phyloP scores from a whole-genome alignment of 805 yeast species.

The Torulaspora franciscae region DNA sequence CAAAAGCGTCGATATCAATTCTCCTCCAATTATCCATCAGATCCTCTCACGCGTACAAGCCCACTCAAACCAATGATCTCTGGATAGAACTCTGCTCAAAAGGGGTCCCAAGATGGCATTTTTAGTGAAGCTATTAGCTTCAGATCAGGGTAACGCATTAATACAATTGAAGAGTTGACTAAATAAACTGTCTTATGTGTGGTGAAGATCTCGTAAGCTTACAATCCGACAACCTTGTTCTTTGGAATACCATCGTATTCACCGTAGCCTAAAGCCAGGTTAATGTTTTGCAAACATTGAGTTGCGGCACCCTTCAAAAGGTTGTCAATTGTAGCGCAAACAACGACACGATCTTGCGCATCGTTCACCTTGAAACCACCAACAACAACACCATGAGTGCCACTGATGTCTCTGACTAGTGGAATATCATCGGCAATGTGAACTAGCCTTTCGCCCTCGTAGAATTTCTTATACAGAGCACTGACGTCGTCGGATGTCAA shows the following conservation, averaged over 20 bases:
- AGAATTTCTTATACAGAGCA: constrained; percentile 79
- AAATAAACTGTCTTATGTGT: neutral
- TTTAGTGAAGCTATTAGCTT: neutral
- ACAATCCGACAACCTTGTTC: constrained; percentile 39
- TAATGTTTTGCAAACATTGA: constrained; percentile 94
- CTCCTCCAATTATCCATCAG: constrained; percentile 81
- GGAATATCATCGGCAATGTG: constrained; percentile 90
- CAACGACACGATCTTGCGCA: constrained; percentile 81
- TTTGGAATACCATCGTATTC: constrained; percentile 95
- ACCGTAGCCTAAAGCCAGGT: constrained; percentile 80
- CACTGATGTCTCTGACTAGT: constrained; percentile 81
- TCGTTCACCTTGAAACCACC: constrained; percentile 96
- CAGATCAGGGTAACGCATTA: neutral
- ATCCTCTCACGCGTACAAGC: neutral
- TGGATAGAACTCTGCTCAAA: neutral
- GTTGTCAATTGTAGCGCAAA: constrained; percentile 94
- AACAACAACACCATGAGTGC: constrained; percentile 89
- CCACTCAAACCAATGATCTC: neutral
- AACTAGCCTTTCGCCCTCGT: constrained; percentile 79
- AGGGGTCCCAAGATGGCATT: constrained; percentile 1
- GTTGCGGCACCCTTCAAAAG: constrained; percentile 97
- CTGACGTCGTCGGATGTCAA: constrained; percentile 71
- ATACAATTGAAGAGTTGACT: neutral
- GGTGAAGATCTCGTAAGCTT: neutral
- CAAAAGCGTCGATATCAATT: constrained; percentile 88